A percentile compares a stretch with the other conserved stretches of the same genome.
Evolutionary conservation across 345 rosid species (phyloP).

Genomic region (Cardamine chenopodiifolia): DNA sequence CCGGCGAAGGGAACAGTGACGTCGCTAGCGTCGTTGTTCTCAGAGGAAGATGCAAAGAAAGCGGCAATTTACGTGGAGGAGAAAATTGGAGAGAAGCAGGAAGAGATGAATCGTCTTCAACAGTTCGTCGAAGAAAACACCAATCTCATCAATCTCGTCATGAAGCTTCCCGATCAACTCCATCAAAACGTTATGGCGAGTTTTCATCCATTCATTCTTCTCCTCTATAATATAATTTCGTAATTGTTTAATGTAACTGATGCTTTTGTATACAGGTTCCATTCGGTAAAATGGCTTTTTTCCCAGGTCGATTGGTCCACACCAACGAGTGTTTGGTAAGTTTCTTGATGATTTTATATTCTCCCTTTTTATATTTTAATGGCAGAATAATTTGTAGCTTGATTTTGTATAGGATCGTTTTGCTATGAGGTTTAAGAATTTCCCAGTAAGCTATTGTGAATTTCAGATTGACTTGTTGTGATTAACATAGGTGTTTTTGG

Average conservation of each 20-base stretch:
- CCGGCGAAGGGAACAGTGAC: slow-evolving; percentile 63
- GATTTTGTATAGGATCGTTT: neutral
- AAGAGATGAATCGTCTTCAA: slow-evolving; percentile 54
- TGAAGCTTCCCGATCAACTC: slow-evolving; percentile 76
- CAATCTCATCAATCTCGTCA: slow-evolving; percentile 61
- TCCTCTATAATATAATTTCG: neutral
- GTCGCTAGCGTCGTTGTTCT: slow-evolving; percentile 67
- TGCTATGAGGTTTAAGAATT: neutral
- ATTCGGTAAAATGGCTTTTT: slow-evolving; percentile 79
- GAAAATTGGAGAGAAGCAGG: slow-evolving; percentile 57
- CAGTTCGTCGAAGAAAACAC: slow-evolving; percentile 67
- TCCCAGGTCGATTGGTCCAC: slow-evolving; percentile 85
- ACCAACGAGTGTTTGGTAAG: slow-evolving; percentile 84
- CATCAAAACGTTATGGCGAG: slow-evolving; percentile 78
- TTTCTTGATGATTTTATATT: neutral
- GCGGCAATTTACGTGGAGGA: slow-evolving; percentile 74
- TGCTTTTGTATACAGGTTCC: slow-evolving; percentile 57
- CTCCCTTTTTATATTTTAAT: too few relatives aligned
- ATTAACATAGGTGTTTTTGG: slow-evolving; percentile 67
- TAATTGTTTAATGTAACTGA: neutral
- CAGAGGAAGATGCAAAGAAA: slow-evolving; percentile 60
- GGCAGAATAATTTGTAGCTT: neutral
- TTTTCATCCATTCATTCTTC: neutral
- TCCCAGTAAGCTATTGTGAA: neutral
- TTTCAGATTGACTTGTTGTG: neutral